Conservation (phyloP, 2,329 filamentous ascomycete genomes). For the Fusarium euwallaceae region DNA sequence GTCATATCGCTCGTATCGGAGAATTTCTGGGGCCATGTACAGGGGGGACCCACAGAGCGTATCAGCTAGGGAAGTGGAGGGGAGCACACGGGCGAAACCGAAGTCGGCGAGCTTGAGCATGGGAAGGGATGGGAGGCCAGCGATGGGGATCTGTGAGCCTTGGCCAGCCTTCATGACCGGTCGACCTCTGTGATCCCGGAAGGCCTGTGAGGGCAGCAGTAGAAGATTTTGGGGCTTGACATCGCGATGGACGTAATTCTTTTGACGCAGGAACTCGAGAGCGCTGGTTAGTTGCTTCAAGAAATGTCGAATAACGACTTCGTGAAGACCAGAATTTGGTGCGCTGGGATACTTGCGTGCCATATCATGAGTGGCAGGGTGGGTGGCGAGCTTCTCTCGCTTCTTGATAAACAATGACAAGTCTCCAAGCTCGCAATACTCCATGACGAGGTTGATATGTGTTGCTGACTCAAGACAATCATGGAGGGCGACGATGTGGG, state of each 20-base stretch:
- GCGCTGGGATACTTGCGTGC: constrained; percentile 92
- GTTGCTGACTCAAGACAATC: constrained; percentile 89
- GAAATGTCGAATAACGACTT: constrained; percentile 97
- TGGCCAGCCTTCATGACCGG: constrained; percentile 83
- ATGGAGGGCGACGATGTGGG: constrained; percentile 96
- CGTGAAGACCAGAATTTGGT: constrained; percentile 86
- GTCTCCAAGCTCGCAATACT: constrained; percentile 96
- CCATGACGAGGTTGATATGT: constrained; percentile 98
- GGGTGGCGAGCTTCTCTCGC: constrained; percentile 81
- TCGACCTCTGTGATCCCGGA: constrained; percentile 65
- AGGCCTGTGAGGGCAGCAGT: constrained; percentile 84
- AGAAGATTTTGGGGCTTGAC: constrained; percentile 98
- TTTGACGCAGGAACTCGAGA: constrained; percentile 85
- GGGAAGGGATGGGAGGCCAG: constrained; percentile 85
- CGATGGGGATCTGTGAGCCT: constrained; percentile 83
- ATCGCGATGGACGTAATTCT: constrained; percentile 94
- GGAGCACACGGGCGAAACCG: constrained; percentile 94
- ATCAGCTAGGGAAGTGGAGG: constrained; percentile 91
- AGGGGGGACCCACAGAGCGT: constrained; percentile 96
- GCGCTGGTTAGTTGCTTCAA: constrained; percentile 95
- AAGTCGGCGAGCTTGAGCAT: constrained; percentile 99
- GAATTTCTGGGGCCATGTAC: constrained; percentile 98
- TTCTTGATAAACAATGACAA: constrained; percentile 97
- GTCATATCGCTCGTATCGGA: constrained; percentile 97
- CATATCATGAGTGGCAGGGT: constrained; percentile 89